Evolutionary conservation across 2,329 filamentous ascomycete species (phyloP).

Genomic region (Pseudocercospora eumusae): DNA sequence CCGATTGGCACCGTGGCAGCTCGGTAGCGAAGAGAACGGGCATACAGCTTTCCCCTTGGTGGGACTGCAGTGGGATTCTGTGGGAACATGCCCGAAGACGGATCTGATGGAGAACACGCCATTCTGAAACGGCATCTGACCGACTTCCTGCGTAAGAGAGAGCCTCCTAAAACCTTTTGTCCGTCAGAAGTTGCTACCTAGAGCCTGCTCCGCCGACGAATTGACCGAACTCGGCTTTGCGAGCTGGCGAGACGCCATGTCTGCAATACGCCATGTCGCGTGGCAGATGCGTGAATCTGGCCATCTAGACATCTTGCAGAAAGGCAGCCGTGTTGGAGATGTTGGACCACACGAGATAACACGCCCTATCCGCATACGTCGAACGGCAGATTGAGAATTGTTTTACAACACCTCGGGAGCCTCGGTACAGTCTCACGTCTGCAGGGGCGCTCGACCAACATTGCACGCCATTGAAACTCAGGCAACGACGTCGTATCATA

Average conservation of each 20-base stretch:
- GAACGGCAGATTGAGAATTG: conserved; percentile 16
- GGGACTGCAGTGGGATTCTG: too few species aligned
- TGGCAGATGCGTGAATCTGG: conserved; percentile 47
- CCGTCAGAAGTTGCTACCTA: conserved; percentile 55
- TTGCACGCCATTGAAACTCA: neutral
- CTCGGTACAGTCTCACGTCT: conserved; percentile 12
- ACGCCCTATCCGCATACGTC: conserved; percentile 52
- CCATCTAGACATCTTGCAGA: conserved; percentile 53
- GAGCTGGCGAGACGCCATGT: conserved; percentile 54
- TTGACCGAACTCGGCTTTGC: conserved; percentile 38
- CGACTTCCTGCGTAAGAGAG: conserved; percentile 29
- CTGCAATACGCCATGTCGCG: conserved; percentile 44
- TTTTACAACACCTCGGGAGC: neutral
- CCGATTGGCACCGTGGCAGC: conserved; percentile 12
- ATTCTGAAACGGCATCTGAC: conserved; percentile 29
- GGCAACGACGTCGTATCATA: neutral
- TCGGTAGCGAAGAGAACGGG: conserved; percentile 15
- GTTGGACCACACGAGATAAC: conserved; percentile 42
- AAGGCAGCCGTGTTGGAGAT: conserved; percentile 44
- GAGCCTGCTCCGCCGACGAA: conserved; percentile 47
- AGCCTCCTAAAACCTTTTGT: conserved; percentile 55
- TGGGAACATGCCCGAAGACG: conserved; percentile 15
- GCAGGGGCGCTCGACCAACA: conserved; percentile 9
- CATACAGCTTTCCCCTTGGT: neutral
- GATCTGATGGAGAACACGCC: conserved; percentile 11